Percentiles rank a stretch among this genome's conserved stretches.
These are phyloP conservation scores for Phytophthora pini DNA, from an alignment of 352 stramenopile species.

Conservation along the genomic window DNA sequence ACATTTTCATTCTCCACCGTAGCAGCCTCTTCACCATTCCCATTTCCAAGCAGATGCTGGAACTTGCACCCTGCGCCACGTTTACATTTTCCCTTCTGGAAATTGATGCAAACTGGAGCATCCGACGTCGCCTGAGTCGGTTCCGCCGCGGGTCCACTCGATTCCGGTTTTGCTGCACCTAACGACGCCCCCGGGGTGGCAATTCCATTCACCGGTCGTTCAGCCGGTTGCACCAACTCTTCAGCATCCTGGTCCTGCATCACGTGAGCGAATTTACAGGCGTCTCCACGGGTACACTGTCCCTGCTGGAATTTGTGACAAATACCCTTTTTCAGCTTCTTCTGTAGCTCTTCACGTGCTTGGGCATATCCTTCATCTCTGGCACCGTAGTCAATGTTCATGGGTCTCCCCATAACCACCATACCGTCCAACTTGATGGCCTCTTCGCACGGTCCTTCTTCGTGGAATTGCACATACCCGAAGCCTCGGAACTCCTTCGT, in stretches of 20 bases:
- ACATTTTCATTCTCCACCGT: slow-evolving; percentile 12
- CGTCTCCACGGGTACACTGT: slow-evolving; percentile 63
- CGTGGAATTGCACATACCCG: slow-evolving; percentile 94
- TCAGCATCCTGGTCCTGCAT: slow-evolving; percentile 64
- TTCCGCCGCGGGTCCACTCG: background rate
- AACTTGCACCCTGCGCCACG: slow-evolving; percentile 64
- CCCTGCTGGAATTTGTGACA: slow-evolving; percentile 78
- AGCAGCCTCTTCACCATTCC: slow-evolving; percentile 3
- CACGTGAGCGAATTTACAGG: slow-evolving; percentile 80
- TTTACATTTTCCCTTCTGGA: slow-evolving; percentile 80
- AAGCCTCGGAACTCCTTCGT: slow-evolving; percentile 89
- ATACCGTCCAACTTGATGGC: slow-evolving; percentile 84
- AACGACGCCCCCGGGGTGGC: slow-evolving; percentile 33
- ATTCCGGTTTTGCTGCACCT: slow-evolving; percentile 12
- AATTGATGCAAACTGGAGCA: slow-evolving; percentile 74
- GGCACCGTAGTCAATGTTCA: slow-evolving; percentile 84
- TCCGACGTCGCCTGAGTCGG: slow-evolving; percentile 46
- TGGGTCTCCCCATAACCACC: slow-evolving; percentile 84
- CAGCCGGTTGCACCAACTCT: slow-evolving; percentile 47
- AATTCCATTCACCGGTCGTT: slow-evolving; percentile 37
- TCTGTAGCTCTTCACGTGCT: slow-evolving; percentile 73
- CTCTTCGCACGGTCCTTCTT: slow-evolving; percentile 84
- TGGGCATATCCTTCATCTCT: slow-evolving; percentile 73
- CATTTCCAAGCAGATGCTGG: slow-evolving; percentile 50
- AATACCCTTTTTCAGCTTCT: slow-evolving; percentile 80